Conservation (phyloP, 2,329 filamentous ascomycete genomes). For the Ceratocystis alfenasii region DNA sequence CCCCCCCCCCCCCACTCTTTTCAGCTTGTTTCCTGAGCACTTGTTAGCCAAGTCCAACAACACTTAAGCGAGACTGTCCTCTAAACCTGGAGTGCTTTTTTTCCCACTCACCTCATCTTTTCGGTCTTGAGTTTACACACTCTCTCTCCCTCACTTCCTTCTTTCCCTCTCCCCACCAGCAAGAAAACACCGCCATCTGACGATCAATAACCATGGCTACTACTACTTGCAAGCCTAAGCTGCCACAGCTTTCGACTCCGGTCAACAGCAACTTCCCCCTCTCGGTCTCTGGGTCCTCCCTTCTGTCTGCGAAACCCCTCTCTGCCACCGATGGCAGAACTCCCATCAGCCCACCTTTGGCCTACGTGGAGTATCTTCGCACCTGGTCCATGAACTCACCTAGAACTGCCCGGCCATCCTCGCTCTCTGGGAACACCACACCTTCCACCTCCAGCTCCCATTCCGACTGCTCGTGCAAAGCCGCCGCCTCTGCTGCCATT, state of each 20-base stretch:
- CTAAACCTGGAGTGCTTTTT: slow-evolving; percentile 1
- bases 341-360: slow-evolving; percentile 78
- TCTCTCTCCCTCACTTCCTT: not conserved
- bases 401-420: slow-evolving; percentile 40
- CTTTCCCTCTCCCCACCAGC: not conserved
- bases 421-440: slow-evolving; percentile 37
- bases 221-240: slow-evolving; percentile 42
- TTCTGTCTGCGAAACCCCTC: slow-evolving; percentile 42
- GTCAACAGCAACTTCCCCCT: slow-evolving; percentile 51
- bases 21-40: slow-evolving; percentile 17
- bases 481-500: slow-evolving; percentile 31
- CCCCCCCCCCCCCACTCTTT: slow-evolving; percentile 16
- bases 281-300: slow-evolving; percentile 53
- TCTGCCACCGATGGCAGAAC: slow-evolving; percentile 55
- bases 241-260: slow-evolving; percentile 50
- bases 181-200: not conserved
- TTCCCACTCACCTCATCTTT: slow-evolving; percentile 11
- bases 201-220: slow-evolving; percentile 22
- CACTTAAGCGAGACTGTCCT: slow-evolving; percentile 14
- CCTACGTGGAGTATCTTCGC: slow-evolving; percentile 89
- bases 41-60: slow-evolving; percentile 13
- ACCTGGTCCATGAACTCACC: slow-evolving; percentile 66
- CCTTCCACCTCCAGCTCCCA: slow-evolving; percentile 38
- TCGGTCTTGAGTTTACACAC: not conserved
- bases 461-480: slow-evolving; percentile 46